Evolutionary conservation across 805 yeast genomes (phyloP), one percentile per base, ranked within the genome.

Genomic region (Wickerhamiella vanderwaltii): DNA sequence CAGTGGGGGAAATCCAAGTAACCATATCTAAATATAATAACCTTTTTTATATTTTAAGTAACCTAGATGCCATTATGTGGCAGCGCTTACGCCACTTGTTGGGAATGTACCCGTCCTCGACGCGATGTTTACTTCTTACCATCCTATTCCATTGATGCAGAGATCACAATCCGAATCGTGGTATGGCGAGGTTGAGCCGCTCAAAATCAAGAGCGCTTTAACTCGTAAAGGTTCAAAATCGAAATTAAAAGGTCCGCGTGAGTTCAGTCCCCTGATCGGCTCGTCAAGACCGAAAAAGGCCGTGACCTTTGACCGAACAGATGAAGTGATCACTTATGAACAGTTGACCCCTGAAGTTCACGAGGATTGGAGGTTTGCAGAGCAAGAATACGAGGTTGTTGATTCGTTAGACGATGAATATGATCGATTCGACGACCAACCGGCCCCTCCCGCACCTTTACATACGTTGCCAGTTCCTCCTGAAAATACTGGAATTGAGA

Each of bases 251-350:
- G 56, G 56, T 15, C 56, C 56, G 4, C 44, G 56, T 23, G 39
- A 43, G 28, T 36, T 41, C 16, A 23, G 35, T 18, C 39, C 46
- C 18, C 39, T 29, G 9, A 39, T 44, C 11, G 49, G 46, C 9
- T 38, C 48, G 3, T 44, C 47, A 1, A 31, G 40, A 17, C 44
- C 46, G 5, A 35, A 36, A 20, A 53, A 53, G 35, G 38, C 51
- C 22, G 57, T 53, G n/a, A 51, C 44, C 6, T 53, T 53, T 32
- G 55, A 51, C 46, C 44, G 48, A 16, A 52, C 51, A 11, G 57
- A 53, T 46, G 57, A 53, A 43, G 45, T 53, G 16, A 52, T 52
- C 25, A 50, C 47, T 32, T 53, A 52, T 44, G 48, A 47, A 6
- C 46, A 47, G 15, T 43, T 43, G 24, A 51, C 55, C 6, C 56